Evolutionary conservation across 177 flowering plant genomes (phyloP).

Genomic region (Telopea speciosissima): DNA sequence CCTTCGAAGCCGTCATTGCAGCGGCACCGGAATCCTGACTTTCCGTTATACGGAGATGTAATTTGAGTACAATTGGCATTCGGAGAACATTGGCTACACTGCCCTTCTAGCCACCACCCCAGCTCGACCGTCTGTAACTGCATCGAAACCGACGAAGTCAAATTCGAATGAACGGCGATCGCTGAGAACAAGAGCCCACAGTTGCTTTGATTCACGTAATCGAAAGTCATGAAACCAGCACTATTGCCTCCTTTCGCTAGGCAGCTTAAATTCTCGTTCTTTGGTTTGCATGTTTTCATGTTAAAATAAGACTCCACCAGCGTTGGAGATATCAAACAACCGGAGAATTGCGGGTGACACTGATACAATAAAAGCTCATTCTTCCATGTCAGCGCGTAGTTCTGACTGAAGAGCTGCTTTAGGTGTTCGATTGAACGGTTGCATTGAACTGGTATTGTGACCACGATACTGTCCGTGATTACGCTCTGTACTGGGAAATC

Average conservation of each 20-base stretch:
- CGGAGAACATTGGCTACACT: constrained; percentile 33
- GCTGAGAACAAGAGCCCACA: constrained; percentile 49
- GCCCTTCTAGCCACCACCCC: constrained; percentile 67
- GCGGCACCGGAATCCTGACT: constrained; percentile 43
- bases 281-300: constrained; percentile 9
- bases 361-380: constrained; percentile 48
- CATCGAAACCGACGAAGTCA: constrained; percentile 25
- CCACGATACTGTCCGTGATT: constrained; percentile 23
- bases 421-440: constrained; percentile 35
- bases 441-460: constrained; percentile 42
- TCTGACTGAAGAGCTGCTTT: constrained; percentile 25
- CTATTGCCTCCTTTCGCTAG: constrained; percentile 14
- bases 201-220: constrained; percentile 13
- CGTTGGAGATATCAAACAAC: constrained; percentile 26
- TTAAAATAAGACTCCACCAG: constrained; percentile 15
- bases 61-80: constrained; percentile 34
- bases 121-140: constrained; percentile 44
- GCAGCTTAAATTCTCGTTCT: constrained; percentile 31
- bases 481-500: constrained; percentile 39
- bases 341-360: constrained; percentile 19
- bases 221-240: constrained; percentile 22
- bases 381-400: constrained; percentile 44
- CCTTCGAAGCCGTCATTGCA: constrained; percentile 56
- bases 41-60: constrained; percentile 3
- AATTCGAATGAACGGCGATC: constrained; percentile 21